Percentiles rank a stretch among this genome's conserved stretches.
These are phyloP conservation scores for Monilinia polystroma DNA, from an alignment of 2,329 filamentous ascomycete genomes.

Conservation along the genomic window DNA sequence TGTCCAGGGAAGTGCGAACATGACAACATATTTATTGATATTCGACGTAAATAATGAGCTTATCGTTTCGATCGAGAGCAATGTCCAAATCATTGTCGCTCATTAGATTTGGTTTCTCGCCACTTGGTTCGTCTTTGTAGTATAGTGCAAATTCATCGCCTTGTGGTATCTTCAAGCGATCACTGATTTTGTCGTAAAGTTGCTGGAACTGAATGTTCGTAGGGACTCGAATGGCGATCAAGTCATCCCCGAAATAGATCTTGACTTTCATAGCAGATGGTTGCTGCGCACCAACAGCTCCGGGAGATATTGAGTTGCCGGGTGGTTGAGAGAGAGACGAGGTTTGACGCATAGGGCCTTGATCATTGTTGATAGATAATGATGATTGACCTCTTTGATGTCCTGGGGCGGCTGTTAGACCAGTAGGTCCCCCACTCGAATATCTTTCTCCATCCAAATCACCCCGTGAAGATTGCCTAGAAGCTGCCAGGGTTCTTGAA, in stretches of 20 bases:
- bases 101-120: constrained; percentile 70
- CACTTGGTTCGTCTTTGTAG: constrained; percentile 74
- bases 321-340: constrained; percentile 50
- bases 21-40: constrained; percentile 30
- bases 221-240: constrained; percentile 87
- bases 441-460: constrained; percentile 60
- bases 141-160: constrained; percentile 73
- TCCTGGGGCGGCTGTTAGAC: constrained; percentile 53
- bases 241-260: constrained; percentile 87
- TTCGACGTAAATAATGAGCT: constrained; percentile 75
- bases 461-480: constrained; percentile 63
- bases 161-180: constrained; percentile 72
- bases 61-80: constrained; percentile 81
- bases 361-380: constrained; percentile 30
- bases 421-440: constrained; percentile 52
- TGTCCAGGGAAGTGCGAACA: background rate
- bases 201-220: constrained; percentile 74
- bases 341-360: constrained; percentile 38
- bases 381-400: constrained; percentile 45
- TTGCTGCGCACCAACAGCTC: constrained; percentile 40
- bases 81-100: constrained; percentile 79
- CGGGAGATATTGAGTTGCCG: constrained; percentile 56
- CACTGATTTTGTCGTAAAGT: constrained; percentile 79
- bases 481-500: constrained; percentile 59
- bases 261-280: constrained; percentile 80